A percentile compares a stretch with the other conserved stretches of the same genome.
Conservation (phyloP, 1,284 basidiomycete species). For the Polyporus tsugae region DNA sequence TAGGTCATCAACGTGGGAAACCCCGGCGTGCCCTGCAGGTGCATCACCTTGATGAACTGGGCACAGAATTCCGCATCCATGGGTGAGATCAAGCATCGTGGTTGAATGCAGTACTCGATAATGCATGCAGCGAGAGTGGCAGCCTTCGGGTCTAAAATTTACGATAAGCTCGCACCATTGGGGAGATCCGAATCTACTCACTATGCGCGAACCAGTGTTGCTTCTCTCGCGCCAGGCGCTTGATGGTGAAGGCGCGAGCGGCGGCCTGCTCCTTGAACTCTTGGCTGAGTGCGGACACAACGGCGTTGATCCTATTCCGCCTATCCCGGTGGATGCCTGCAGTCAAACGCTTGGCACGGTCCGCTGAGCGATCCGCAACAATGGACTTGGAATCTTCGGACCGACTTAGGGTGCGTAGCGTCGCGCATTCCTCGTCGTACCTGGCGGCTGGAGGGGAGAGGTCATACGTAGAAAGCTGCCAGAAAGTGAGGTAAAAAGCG, state of each 20-base stretch:
- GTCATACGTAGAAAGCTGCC: conserved; percentile 93
- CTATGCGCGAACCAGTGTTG: conserved; percentile 88
- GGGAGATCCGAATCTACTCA: conserved; percentile 42
- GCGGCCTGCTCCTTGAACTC: conserved; percentile 83
- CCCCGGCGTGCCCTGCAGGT: conserved; percentile 85
- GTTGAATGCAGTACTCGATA: conserved; percentile 93
- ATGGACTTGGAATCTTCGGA: conserved; percentile 67
- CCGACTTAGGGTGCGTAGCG: conserved; percentile 64
- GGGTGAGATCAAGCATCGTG: conserved; percentile 90
- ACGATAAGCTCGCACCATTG: background rate
- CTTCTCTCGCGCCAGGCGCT: conserved; percentile 84
- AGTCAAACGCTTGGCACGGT: conserved; percentile 61
- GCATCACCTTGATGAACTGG: conserved; percentile 89
- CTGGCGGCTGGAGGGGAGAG: conserved; percentile 73
- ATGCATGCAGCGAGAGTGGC: conserved; percentile 65
- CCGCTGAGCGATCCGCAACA: conserved; percentile 70
- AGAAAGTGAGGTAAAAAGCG: conserved; percentile 93
- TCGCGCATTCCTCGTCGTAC: conserved; percentile 74
- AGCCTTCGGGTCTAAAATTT: conserved; percentile 54
- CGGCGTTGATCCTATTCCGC: conserved; percentile 68
- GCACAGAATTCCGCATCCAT: conserved; percentile 97
- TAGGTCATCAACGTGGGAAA: conserved; percentile 91
- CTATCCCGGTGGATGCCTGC: conserved; percentile 64
- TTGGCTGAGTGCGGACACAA: conserved; percentile 61
- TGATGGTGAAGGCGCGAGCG: conserved; percentile 76